Evolutionary conservation across 495 filamentous ascomycete genomes (phyloP).

Genomic region (Penicillium egyptiacum): DNA sequence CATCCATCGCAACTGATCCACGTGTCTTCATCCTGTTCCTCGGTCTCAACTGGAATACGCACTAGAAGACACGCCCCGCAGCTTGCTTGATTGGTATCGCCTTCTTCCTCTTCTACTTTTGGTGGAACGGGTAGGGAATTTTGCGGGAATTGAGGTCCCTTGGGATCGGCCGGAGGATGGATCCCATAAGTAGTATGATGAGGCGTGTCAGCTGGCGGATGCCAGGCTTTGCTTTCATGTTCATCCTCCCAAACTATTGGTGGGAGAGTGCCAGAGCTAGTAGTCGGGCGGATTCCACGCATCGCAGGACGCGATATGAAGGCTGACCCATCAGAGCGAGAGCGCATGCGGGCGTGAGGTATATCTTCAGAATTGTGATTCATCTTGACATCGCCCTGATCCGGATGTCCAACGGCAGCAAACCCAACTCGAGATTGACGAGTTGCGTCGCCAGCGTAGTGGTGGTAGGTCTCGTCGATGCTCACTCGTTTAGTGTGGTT

Average conservation of each 20-base stretch:
- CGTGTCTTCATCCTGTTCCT: slow-evolving; percentile 53
- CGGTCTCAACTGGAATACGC: slow-evolving; percentile 45
- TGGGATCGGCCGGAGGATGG: background rate
- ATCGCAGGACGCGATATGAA: slow-evolving; percentile 43
- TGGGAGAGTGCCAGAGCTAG: slow-evolving; percentile 42
- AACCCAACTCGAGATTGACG: slow-evolving; percentile 29
- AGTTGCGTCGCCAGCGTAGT: slow-evolving; percentile 27
- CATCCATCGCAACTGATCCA: slow-evolving; percentile 79
- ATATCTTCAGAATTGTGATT: slow-evolving; percentile 17
- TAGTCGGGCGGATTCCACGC: slow-evolving; percentile 41
- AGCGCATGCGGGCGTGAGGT: slow-evolving; percentile 43
- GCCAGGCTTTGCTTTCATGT: slow-evolving; percentile 26
- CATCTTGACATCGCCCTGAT: slow-evolving; percentile 19
- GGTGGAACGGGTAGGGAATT: slow-evolving; percentile 19
- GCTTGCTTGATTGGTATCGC: slow-evolving; percentile 40
- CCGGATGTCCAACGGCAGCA: slow-evolving; percentile 12
- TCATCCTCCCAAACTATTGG: slow-evolving; percentile 44
- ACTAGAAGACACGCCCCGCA: slow-evolving; percentile 53
- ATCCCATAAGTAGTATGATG: slow-evolving; percentile 13
- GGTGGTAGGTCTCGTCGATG: slow-evolving; percentile 37
- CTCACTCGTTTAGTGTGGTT: slow-evolving; percentile 37
- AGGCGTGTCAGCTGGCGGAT: slow-evolving; percentile 12
- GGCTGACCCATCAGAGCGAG: slow-evolving; percentile 48
- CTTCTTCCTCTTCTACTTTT: slow-evolving; percentile 36
- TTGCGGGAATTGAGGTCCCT: slow-evolving; percentile 4